A percentile compares a stretch with the other conserved stretches of the same genome.
phyloP scores from a whole-genome alignment of 441 rosid genomes.

The Euphorbia celastroides region DNA sequence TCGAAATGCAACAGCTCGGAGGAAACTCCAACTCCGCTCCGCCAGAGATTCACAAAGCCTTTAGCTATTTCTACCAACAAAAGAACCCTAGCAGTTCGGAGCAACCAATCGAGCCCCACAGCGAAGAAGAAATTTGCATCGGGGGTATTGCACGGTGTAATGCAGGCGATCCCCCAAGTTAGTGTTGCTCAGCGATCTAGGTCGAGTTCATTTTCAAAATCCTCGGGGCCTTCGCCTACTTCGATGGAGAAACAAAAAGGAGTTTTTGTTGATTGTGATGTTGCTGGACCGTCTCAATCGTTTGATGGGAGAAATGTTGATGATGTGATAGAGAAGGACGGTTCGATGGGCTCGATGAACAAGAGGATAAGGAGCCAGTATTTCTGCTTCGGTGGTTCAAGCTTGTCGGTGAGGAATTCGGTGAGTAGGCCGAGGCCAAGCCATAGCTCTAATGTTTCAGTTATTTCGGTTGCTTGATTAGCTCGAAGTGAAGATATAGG shows the following conservation, averaged over 20 bases:
- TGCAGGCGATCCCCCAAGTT: conserved; percentile 45
- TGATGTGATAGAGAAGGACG: conserved; percentile 33
- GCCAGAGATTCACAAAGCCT: conserved; percentile 62
- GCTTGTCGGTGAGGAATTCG: conserved; percentile 44
- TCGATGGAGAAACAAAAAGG: conserved; percentile 69
- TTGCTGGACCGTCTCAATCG: conserved; percentile 42
- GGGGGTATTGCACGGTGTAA: conserved; percentile 45
- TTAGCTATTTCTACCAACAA: conserved; percentile 48
- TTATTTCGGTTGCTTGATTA: conserved; percentile 37
- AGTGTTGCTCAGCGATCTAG: conserved; percentile 45
- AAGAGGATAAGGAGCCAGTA: conserved; percentile 49
- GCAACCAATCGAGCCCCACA: conserved; percentile 72
- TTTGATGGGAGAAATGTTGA: conserved; percentile 31
- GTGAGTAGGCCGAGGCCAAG: conserved; percentile 35
- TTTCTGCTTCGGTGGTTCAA: conserved; percentile 68
- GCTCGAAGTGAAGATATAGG: not conserved
- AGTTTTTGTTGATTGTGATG: conserved; percentile 33
- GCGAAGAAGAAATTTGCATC: conserved; percentile 78
- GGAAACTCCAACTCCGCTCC: conserved; percentile 61
- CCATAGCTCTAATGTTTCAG: conserved; percentile 32
- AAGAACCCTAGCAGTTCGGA: conserved; percentile 71
- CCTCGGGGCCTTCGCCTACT: conserved; percentile 55
- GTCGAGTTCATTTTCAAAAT: conserved; percentile 71
- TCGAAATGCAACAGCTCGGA: conserved; percentile 34
- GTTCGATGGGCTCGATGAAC: conserved; percentile 22